A percentile compares a stretch with the other conserved stretches of the same genome.
phyloP scores from a whole-genome alignment of 345 rosid species.

The Clarkia xantiana region DNA sequence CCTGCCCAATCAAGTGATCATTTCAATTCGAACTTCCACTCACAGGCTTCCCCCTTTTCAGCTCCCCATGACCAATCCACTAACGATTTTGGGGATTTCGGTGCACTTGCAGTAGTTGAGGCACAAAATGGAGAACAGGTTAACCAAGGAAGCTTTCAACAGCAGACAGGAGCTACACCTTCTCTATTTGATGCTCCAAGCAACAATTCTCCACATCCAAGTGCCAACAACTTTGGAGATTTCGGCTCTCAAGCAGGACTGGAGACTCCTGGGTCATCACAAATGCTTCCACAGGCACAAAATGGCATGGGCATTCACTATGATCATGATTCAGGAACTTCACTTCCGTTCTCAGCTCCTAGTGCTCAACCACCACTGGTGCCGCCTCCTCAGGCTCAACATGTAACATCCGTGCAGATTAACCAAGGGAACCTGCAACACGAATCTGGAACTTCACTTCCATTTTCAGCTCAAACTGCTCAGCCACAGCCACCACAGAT shows the following conservation, averaged over 20 bases:
- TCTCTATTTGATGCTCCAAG: slow-evolving; percentile 29
- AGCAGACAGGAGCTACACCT: slow-evolving; percentile 14
- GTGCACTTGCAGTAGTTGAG: too few relatives aligned
- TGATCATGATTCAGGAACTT: slow-evolving; percentile 12
- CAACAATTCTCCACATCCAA: slow-evolving; percentile 22
- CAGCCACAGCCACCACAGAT: slow-evolving; percentile 6
- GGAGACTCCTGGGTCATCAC: slow-evolving; percentile 14
- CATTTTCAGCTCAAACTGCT: slow-evolving; percentile 11
- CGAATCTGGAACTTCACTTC: slow-evolving; percentile 14
- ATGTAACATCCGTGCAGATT: slow-evolving; percentile 10
- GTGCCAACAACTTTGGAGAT: slow-evolving; percentile 11
- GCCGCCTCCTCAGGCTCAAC: slow-evolving; percentile 9
- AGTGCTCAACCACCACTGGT: too few relatives aligned
- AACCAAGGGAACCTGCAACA: slow-evolving; percentile 11
- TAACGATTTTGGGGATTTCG: too few relatives aligned
- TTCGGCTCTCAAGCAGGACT: slow-evolving; percentile 12
- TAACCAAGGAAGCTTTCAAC: not conserved
- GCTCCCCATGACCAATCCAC: too few relatives aligned
- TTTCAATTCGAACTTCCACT: too few relatives aligned
- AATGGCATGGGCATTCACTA: slow-evolving; percentile 23
- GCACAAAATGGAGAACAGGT: not conserved
- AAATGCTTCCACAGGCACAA: slow-evolving; percentile 26
- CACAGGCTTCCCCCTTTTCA: too few relatives aligned
- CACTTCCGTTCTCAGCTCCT: slow-evolving; percentile 8
- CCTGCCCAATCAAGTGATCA: too few relatives aligned